phyloP scores from a whole-genome alignment of 2,329 filamentous ascomycete genomes.

The Trichoderma guizhouense region DNA sequence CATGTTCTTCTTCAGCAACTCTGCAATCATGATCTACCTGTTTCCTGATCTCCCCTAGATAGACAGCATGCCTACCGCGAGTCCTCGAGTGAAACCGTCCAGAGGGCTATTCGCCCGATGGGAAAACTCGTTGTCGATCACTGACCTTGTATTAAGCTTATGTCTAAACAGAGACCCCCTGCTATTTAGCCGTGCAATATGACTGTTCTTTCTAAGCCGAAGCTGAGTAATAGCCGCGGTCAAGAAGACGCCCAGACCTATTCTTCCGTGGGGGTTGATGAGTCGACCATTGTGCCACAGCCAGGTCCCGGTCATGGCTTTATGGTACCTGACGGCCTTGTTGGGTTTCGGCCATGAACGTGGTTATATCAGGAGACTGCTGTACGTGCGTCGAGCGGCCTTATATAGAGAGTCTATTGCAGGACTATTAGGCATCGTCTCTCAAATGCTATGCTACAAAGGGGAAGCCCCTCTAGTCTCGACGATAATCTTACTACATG shows the following conservation, averaged over 20 bases:
- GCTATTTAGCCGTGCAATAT: not conserved
- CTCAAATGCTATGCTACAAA: not conserved
- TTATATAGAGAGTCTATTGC: not conserved
- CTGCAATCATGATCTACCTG: not conserved
- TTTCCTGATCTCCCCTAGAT: not conserved
- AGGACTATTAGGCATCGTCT: not conserved
- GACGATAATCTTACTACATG: not conserved
- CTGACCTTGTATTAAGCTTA: not conserved
- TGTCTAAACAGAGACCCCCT: not conserved
- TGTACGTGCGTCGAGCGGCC: not conserved
- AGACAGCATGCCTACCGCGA: not conserved
- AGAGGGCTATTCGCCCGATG: not conserved
- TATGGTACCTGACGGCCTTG: not conserved
- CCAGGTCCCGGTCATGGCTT: not conserved
- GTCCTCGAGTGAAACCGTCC: not conserved
- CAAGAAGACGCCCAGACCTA: no score
- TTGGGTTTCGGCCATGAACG: not conserved
- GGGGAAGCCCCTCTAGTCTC: not conserved
- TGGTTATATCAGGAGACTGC: not conserved
- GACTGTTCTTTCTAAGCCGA: not conserved
- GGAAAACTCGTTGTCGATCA: not conserved
- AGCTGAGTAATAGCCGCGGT: not conserved
- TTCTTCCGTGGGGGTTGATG: no score
- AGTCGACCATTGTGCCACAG: not conserved
- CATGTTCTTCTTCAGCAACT: not conserved